Percentiles rank a stretch among this genome's conserved stretches.
Evolutionary conservation across 23 red algal genomes (phyloP).

Genomic region (Agarophyton chilense): DNA sequence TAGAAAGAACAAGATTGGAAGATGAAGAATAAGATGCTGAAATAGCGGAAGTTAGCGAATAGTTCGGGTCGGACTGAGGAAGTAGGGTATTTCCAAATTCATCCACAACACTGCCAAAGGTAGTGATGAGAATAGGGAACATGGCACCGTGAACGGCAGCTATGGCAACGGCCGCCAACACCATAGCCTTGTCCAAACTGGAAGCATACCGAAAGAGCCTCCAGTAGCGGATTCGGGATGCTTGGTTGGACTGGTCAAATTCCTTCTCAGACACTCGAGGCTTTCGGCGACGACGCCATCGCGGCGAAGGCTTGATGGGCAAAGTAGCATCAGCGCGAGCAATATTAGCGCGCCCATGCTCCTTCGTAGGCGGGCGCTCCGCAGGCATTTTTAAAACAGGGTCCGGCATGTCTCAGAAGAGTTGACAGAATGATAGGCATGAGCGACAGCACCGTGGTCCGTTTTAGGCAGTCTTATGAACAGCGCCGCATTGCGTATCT

Average conservation of each 20-base stretch:
- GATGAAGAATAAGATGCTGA: neutral
- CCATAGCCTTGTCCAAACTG: conserved; percentile 25
- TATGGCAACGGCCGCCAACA: conserved; percentile 34
- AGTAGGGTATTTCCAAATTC: neutral
- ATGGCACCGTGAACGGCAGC: conserved; percentile 72
- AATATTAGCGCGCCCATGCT: too few relatives aligned
- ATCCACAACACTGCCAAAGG: conserved; percentile 75
- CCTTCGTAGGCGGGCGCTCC: too few relatives aligned
- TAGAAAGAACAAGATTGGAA: conserved; percentile 9
- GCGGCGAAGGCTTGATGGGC: too few relatives aligned
- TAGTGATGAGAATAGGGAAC: conserved; percentile 77
- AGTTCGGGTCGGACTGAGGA: neutral
- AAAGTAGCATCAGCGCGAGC: too few relatives aligned
- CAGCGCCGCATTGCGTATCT: too few relatives aligned
- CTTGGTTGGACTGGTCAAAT: neutral
- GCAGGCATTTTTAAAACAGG: too few relatives aligned
- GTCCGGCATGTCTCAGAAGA: too few relatives aligned
- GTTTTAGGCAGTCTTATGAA: too few relatives aligned
- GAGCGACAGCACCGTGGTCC: too few relatives aligned
- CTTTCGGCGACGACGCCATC: too few relatives aligned
- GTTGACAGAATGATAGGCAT: too few relatives aligned
- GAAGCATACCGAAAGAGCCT: conserved; percentile 60
- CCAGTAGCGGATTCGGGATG: conserved; percentile 34
- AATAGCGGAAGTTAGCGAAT: conserved; percentile 14
- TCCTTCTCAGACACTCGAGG: neutral